Evolutionary conservation across 2,329 filamentous ascomycete species (phyloP), one percentile per base, ranked within the genome.

Genomic region (Pezicula rhizophila): DNA sequence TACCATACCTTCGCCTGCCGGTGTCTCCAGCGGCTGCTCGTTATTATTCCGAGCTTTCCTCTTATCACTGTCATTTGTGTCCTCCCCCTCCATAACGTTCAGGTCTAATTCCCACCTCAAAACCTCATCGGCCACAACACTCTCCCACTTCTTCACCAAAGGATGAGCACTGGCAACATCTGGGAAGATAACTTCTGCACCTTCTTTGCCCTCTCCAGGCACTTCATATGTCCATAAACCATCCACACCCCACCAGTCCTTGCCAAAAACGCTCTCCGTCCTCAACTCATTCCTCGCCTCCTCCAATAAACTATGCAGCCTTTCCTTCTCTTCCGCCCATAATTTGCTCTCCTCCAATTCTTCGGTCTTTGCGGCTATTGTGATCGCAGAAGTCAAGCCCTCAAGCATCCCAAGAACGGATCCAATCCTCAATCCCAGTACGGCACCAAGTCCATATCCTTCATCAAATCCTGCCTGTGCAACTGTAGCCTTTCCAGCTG

Each of bases 381-480:
- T 58, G 49, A 78, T 55, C 8, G 81, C 79, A 12, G 70, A 69
- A 1, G 72, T 67, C 17, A 96, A 68, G 0, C 86, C 89, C 61
- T 95, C 88, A 5, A 96, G 63, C 4, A 88, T 70, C 0, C 93
- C 93, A 3, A 95, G 66, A 11, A 95, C 70, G 56, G 81, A 82
- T 0, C 93, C 93, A 0, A 83, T 85, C 25, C 77, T 76, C 55
- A 87, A 66, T 0, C 92, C 93, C 26, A 97, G 71, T 45, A 85
- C 82, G 1, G 89, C 91, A 11, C 93, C 93, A 0, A 97, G 74
- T 12, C 82, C 76, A 65, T 90, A 97, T 0, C 92, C 92, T 55
- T 92, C 88, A 64, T 99, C 93, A 63, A 99, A 97, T 0, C 92
- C 92, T 12, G 76, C 75, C 68, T 99, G 93, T 23, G 96, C 80